These are phyloP conservation scores for Leishmania aethiopica DNA, from an alignment of 208 protist species.

Conservation along the genomic window DNA sequence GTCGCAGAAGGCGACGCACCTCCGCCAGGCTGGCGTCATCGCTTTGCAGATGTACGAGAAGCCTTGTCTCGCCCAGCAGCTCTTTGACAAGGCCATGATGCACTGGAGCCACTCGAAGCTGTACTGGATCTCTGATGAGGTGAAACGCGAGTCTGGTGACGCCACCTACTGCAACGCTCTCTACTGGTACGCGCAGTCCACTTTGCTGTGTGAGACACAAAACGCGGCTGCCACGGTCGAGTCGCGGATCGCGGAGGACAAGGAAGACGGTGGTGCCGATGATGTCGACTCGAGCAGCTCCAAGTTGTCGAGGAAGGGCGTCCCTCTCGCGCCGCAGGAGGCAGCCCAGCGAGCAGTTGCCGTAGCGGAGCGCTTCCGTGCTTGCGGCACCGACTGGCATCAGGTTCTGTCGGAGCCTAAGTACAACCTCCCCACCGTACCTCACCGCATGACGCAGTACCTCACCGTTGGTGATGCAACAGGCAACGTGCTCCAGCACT, in stretches of 20 bases:
- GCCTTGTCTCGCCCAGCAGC: constrained; percentile 14
- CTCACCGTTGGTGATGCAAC: constrained; percentile 13
- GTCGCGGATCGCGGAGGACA: not conserved
- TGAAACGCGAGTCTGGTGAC: constrained; percentile 1
- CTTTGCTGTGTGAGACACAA: constrained; percentile 13
- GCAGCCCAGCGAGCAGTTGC: constrained; percentile 6
- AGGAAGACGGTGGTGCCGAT: not conserved
- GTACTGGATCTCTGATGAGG: constrained; percentile 31
- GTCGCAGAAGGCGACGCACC: constrained; percentile 33
- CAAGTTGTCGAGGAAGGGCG: not conserved
- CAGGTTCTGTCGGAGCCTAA: constrained; percentile 15
- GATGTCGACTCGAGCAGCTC: not conserved
- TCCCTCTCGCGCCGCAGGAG: constrained; percentile 11
- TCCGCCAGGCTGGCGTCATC: constrained; percentile 34
- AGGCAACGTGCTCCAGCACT: constrained; percentile 4
- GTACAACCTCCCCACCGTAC: constrained; percentile 21
- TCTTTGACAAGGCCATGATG: constrained; percentile 20
- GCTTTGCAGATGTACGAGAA: constrained; percentile 8
- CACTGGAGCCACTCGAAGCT: constrained; percentile 26
- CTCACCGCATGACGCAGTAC: constrained; percentile 27
- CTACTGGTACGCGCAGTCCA: constrained; percentile 28
- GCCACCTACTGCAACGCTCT: constrained; percentile 33
- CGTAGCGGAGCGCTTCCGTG: constrained; percentile 10
- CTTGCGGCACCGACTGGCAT: constrained; percentile 36
- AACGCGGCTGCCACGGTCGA: not conserved